Percentiles rank a stretch among this genome's conserved stretches.
These are phyloP conservation scores for Talaromyces adpressus DNA, from an alignment of 495 filamentous ascomycete genomes.

Conservation along the genomic window DNA sequence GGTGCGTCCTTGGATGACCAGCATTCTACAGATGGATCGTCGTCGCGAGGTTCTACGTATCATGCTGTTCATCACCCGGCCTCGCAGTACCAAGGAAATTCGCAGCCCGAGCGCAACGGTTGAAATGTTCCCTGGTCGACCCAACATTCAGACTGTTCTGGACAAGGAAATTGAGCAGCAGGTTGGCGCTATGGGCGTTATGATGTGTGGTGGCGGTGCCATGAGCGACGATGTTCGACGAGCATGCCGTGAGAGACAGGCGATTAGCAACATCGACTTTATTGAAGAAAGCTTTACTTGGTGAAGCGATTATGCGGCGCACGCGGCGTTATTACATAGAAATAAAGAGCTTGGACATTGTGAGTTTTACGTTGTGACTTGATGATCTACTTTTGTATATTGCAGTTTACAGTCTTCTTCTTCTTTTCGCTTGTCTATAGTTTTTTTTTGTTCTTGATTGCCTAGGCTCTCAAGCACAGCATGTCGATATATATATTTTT, in stretches of 20 bases:
- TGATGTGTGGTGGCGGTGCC: conserved; percentile 79
- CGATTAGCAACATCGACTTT: conserved; percentile 63
- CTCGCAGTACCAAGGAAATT: conserved; percentile 65
- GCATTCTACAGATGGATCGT: conserved; percentile 68
- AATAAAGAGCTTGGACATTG: background rate
- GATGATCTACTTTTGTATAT: background rate
- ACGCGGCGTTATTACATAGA: background rate
- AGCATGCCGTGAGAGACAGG: conserved; percentile 62
- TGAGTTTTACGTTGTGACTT: background rate
- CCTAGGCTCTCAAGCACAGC: background rate
- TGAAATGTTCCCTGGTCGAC: conserved; percentile 77
- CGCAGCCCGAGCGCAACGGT: conserved; percentile 64
- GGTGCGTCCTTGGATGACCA: conserved; percentile 90
- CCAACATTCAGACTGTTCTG: conserved; percentile 70
- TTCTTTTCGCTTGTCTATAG: background rate
- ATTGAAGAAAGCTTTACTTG: conserved; percentile 87
- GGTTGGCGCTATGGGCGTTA: conserved; percentile 83
- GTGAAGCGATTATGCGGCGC: conserved; percentile 32
- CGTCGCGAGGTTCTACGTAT: conserved; percentile 74
- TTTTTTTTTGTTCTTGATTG: background rate
- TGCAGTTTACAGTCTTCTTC: background rate
- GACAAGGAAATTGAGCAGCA: conserved; percentile 69
- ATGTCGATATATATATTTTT: background rate
- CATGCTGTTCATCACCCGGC: conserved; percentile 81
- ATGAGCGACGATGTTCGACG: conserved; percentile 77